A percentile compares a stretch with the other conserved stretches of the same genome.
Conservation (phyloP, 192 early-diverging fungal species). For the Coemansia umbellata region DNA sequence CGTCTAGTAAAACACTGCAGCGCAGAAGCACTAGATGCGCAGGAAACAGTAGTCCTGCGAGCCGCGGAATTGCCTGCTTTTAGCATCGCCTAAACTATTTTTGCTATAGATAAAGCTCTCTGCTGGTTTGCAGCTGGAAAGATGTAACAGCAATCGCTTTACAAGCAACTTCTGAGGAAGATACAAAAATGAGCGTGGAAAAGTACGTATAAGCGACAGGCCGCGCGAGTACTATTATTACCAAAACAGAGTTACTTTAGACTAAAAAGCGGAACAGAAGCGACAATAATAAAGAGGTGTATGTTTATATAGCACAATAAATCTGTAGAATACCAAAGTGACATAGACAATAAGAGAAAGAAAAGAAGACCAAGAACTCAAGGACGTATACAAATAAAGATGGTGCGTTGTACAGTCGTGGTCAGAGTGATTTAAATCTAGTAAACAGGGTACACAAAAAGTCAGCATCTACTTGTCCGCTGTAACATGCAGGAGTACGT, state of each 20-base stretch:
- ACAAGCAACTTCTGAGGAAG: not conserved
- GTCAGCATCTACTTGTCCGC: not conserved
- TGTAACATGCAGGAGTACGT: conserved; percentile 1
- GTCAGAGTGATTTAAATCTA: not conserved
- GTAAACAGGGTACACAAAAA: conserved; percentile 1
- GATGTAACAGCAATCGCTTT: not conserved
- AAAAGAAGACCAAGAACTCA: not conserved
- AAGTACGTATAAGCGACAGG: not conserved
- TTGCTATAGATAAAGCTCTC: too few relatives aligned
- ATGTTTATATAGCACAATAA: too few relatives aligned
- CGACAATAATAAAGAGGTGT: too few relatives aligned
- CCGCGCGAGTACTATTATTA: too few relatives aligned
- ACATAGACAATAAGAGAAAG: not conserved
- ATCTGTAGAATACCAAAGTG: too few relatives aligned
- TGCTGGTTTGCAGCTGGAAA: too few relatives aligned
- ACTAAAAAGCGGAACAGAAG: too few relatives aligned
- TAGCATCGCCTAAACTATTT: conserved; percentile 12
- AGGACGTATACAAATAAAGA: not conserved
- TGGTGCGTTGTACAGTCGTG: not conserved
- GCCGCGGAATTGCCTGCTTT: conserved; percentile 23
- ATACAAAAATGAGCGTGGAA: not conserved
- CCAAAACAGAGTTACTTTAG: too few relatives aligned
- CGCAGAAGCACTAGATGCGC: conserved; percentile 6
- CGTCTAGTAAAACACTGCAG: conserved; percentile 5
- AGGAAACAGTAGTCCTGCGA: conserved; percentile 26